Evolutionary conservation across 2,329 filamentous ascomycete species (phyloP).

Genomic region (Exophiala phaeomuriformis): DNA sequence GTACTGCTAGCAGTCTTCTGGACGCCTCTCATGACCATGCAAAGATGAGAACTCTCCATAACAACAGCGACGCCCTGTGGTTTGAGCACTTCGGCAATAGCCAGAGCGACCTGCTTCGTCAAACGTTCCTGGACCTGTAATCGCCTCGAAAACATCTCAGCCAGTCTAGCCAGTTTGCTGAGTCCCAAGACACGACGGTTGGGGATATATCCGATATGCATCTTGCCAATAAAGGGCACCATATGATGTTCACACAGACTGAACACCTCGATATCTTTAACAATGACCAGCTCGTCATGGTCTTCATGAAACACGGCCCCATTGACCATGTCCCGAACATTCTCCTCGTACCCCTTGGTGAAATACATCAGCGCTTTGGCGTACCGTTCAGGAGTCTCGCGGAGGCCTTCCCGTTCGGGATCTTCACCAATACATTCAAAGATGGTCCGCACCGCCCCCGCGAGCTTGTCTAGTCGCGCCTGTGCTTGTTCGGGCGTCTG

Average conservation of each 20-base stretch:
- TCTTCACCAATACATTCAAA: conserved; percentile 61
- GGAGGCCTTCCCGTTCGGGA: conserved; percentile 55
- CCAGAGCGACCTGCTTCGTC: conserved; percentile 91
- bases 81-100: conserved; percentile 84
- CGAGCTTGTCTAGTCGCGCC: conserved; percentile 53
- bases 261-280: conserved; percentile 94
- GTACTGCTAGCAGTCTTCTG: conserved; percentile 82
- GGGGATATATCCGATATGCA: conserved; percentile 98
- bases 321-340: conserved; percentile 85
- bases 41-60: conserved; percentile 93
- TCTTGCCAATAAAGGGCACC: conserved; percentile 94
- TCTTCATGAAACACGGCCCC: conserved; percentile 92
- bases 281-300: conserved; percentile 94
- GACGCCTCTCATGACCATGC: conserved; percentile 99
- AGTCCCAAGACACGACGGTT: conserved; percentile 85
- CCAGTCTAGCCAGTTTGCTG: conserved; percentile 90
- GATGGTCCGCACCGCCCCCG: conserved; percentile 56
- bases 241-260: conserved; percentile 95
- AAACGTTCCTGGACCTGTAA: conserved; percentile 94
- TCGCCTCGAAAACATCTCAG: conserved; percentile 90
- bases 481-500: conserved; percentile 52
- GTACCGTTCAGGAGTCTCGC: conserved; percentile 72
- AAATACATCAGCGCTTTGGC: conserved; percentile 94
- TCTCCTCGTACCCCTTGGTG: conserved; percentile 95
- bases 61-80: conserved; percentile 94